Evolutionary conservation across 2,329 filamentous ascomycete genomes (phyloP), one percentile per base, ranked within the genome.

Genomic region (Colletotrichum sp.): DNA sequence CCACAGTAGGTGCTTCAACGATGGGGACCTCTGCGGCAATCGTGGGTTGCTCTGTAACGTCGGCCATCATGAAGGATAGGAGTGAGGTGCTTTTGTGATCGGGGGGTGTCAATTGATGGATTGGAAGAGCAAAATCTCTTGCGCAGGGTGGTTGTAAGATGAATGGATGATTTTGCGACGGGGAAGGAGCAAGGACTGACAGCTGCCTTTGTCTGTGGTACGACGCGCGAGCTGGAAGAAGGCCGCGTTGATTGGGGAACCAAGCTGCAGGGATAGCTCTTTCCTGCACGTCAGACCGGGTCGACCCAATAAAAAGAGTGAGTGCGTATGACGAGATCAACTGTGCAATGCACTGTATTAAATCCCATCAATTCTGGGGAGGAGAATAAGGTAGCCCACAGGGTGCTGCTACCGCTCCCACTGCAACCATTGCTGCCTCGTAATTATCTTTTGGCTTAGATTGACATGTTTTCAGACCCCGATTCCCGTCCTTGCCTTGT

Each of bases 41-140:
- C 39, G 76, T 73, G 59, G 78, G 77, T 70, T 83, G 80, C 69
- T 84, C 81, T 68, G 78, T 77, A 64, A 75, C 57, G n/a, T 83
- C 82, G 34, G 82, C 78, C 82, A 82, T 82, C 57, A 43, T 76
- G 67, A 43, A 24, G 32, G 57, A 32, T 75, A 52, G 48, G n/a
- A 24, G 64, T 18, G 24, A 61, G 24, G 24, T 16, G 16, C 16
- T 28, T 7, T 61, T 24, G 26, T 36, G 16, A 71, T 48, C 32
- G 26, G 15, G 13, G 43, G 13, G 36, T 39, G 16, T 64, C 7
- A 52, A 70, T 73, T 57, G 63, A 66, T 63, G 26, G 24, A 52
- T 16, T 52, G 36, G n/a, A 55, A 67, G 15, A 34, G 30, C 21
- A 60, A 28, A 21, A 65, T 59, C 16, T 6, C 59, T 52, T 34